Conservation (phyloP, 495 filamentous ascomycete species). For the Pyronema domesticum region DNA sequence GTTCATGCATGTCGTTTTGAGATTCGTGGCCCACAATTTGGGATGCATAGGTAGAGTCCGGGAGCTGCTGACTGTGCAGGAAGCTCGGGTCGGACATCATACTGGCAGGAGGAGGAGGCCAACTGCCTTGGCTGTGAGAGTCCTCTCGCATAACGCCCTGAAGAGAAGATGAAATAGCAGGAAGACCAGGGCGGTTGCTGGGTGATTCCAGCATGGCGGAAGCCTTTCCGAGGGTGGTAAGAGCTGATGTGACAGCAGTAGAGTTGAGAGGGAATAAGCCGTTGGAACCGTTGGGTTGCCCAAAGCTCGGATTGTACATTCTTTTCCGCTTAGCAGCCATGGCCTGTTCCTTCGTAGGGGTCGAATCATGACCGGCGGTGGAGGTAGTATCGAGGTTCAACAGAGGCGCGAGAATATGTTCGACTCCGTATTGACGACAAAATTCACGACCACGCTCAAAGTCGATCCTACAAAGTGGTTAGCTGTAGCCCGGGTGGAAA, state of each 20-base stretch:
- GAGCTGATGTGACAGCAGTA: constrained; percentile 71
- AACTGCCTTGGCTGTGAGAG: constrained; percentile 41
- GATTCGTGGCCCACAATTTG: constrained; percentile 27
- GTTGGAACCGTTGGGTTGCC: constrained; percentile 43
- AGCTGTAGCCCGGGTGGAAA: constrained; percentile 15
- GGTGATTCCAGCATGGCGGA: constrained; percentile 72
- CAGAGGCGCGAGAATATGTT: constrained; percentile 65
- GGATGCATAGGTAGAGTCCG: constrained; percentile 38
- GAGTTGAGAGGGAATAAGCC: constrained; percentile 95
- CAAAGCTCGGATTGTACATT: constrained; percentile 58
- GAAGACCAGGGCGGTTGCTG: constrained; percentile 39
- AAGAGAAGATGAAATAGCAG: constrained; percentile 24
- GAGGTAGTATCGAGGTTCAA: constrained; percentile 29
- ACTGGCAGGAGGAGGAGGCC: constrained; percentile 35
- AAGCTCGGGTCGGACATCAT: constrained; percentile 48
- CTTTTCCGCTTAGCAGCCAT: constrained; percentile 94
- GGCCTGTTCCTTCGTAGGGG: constrained; percentile 97
- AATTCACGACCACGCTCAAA: constrained; percentile 81
- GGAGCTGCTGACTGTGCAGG: constrained; percentile 17
- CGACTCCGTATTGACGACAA: constrained; percentile 83
- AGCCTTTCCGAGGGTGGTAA: constrained; percentile 79
- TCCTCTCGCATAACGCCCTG: constrained; percentile 18
- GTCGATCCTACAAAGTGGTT: constrained; percentile 37
- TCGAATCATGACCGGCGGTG: constrained; percentile 46
- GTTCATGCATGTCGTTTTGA: constrained; percentile 47